Percentiles rank a stretch among this genome's conserved stretches.
phyloP scores from a whole-genome alignment of 2,329 filamentous ascomycete genomes.

The Ilyonectria mors-panacis region DNA sequence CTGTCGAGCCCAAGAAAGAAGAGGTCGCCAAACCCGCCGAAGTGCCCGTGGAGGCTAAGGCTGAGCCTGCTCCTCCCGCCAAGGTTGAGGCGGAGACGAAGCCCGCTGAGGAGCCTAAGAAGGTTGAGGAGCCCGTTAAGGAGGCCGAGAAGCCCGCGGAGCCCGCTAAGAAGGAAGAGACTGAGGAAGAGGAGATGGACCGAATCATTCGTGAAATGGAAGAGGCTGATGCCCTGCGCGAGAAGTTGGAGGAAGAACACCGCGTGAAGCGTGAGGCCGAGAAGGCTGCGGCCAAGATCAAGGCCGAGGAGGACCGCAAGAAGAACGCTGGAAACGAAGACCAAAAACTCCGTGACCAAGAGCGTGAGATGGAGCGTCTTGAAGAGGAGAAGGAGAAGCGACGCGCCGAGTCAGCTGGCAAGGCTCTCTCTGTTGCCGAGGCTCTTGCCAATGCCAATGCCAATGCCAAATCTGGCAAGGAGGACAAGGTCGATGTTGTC shows the following conservation, averaged over 20 bases:
- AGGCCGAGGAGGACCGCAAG: constrained; percentile 61
- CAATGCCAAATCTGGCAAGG: constrained; percentile 55
- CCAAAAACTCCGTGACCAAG: constrained; percentile 79
- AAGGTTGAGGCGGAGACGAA: constrained; percentile 21
- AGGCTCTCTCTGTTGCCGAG: constrained; percentile 67
- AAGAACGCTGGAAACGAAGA: constrained; percentile 70
- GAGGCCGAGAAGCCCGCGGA: constrained; percentile 46
- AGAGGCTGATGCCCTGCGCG: constrained; percentile 66
- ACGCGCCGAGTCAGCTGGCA: constrained; percentile 66
- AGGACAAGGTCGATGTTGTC: constrained; percentile 56
- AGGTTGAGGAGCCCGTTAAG: constrained; percentile 26
- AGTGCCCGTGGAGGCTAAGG: constrained; percentile 46
- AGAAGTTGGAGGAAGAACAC: constrained; percentile 63
- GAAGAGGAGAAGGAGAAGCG: constrained; percentile 79
- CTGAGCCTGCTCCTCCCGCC: constrained; percentile 48
- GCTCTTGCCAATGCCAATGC: constrained; percentile 57
- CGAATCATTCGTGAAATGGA: constrained; percentile 75
- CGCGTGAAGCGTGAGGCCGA: constrained; percentile 64
- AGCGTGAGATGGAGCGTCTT: constrained; percentile 79
- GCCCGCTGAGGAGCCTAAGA: constrained; percentile 21
- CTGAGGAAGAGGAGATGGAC: constrained; percentile 71
- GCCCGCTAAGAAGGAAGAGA: constrained; percentile 52
- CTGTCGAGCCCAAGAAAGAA: constrained; percentile 49
- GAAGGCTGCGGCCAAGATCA: constrained; percentile 63
- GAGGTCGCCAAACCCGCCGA: constrained; percentile 43